Evolutionary conservation across 306 rosid genomes (phyloP).

Genomic region (Ammopiptanthus mongolicus): DNA sequence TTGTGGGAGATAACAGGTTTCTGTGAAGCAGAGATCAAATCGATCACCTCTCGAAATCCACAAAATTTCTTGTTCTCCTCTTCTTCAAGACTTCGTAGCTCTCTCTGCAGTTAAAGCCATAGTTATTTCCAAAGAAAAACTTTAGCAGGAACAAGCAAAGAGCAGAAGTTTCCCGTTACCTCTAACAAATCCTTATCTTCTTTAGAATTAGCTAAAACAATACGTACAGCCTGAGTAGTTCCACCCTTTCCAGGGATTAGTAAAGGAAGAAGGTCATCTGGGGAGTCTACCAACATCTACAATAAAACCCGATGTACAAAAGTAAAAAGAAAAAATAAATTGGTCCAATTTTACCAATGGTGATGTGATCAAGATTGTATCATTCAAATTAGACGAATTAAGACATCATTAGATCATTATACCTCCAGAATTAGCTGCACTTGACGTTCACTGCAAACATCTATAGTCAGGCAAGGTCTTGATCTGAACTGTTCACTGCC

Average conservation of each 20-base stretch:
- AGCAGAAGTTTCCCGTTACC: constrained; percentile 36
- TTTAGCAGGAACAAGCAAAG: neutral
- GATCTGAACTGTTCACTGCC: constrained; percentile 54
- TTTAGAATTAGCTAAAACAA: constrained; percentile 58
- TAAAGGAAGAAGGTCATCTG: constrained; percentile 67
- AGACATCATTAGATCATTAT: constrained; percentile 7
- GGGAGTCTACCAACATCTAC: constrained; percentile 60
- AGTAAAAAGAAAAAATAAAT: neutral
- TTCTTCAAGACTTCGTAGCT: constrained; percentile 52
- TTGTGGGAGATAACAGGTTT: constrained; percentile 89
- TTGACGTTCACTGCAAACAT: constrained; percentile 84
- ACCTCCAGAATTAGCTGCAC: constrained; percentile 76
- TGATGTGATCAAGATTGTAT: neutral
- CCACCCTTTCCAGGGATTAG: constrained; percentile 53
- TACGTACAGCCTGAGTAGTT: constrained; percentile 47
- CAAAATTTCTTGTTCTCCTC: constrained; percentile 60
- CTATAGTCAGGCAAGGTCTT: constrained; percentile 68
- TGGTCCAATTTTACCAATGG: neutral
- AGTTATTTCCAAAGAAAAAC: neutral
- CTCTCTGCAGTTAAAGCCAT: constrained; percentile 43
- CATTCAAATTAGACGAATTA: constrained; percentile 14
- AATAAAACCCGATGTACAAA: constrained; percentile 20
- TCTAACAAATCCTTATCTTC: constrained; percentile 70
- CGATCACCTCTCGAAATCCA: constrained; percentile 97
- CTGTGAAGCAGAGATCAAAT: constrained; percentile 93